phyloP scores from a whole-genome alignment of 495 filamentous ascomycete genomes.

The Penicillium pancosmium region DNA sequence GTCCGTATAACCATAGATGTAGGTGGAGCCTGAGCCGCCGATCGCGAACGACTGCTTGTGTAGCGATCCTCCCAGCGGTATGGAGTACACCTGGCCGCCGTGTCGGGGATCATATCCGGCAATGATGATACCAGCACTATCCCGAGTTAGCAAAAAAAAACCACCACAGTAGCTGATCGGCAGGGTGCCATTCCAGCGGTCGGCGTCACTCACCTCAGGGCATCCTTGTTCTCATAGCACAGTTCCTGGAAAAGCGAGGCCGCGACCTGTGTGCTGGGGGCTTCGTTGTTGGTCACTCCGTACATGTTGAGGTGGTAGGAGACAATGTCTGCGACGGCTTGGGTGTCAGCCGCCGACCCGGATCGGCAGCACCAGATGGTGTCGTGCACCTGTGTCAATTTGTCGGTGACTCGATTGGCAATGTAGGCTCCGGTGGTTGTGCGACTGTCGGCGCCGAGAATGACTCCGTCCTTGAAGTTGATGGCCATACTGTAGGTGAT shows the following conservation, averaged over 20 bases:
- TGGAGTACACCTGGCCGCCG: conserved; percentile 95
- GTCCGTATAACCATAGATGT: conserved; percentile 99
- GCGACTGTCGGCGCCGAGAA: conserved; percentile 93
- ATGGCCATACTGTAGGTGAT: conserved; percentile 62
- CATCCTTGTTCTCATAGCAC: conserved; percentile 96
- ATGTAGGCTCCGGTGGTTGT: conserved; percentile 99
- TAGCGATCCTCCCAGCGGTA: conserved; percentile 93
- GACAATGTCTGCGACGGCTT: conserved; percentile 96
- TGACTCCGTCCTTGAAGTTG: conserved; percentile 96
- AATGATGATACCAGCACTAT: conserved; percentile 93
- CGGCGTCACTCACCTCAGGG: conserved; percentile 62
- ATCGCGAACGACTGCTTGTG: conserved; percentile 97
- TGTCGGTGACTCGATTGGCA: conserved; percentile 98
- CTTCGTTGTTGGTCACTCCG: conserved; percentile 80
- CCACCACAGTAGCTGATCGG: not conserved
- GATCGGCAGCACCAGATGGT: conserved; percentile 99
- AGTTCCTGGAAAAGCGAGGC: conserved; percentile 96
- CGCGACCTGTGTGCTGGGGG: conserved; percentile 90
- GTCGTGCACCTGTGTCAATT: conserved; percentile 96
- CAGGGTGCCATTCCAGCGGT: not conserved
- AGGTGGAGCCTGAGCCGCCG: conserved; percentile 95
- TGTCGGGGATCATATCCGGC: conserved; percentile 92
- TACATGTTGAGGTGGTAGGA: conserved; percentile 95
- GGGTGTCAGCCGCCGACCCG: conserved; percentile 95
- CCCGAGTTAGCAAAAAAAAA: conserved; percentile 17